These are phyloP conservation scores for Prinsepia uniflora DNA, from an alignment of 306 rosid species.

Conservation along the genomic window DNA sequence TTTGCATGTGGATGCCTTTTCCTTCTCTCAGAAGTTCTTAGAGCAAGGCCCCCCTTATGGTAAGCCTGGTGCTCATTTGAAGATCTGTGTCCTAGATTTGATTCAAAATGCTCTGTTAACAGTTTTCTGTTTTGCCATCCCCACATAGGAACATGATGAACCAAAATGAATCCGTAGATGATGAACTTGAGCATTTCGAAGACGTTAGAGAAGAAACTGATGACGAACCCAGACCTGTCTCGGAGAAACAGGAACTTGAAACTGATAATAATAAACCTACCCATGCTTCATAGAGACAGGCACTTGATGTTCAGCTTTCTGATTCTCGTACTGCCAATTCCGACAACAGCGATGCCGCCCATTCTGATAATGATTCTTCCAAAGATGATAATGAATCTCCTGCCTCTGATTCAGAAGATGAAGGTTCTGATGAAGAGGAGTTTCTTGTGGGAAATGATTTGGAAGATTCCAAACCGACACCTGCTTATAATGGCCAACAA, in stretches of 20 bases:
- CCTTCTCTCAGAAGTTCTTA: slow-evolving; percentile 91
- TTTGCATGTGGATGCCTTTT: slow-evolving; percentile 93
- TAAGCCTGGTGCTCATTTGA: slow-evolving; percentile 28
- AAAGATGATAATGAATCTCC: slow-evolving; percentile 56
- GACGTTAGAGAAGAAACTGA: slow-evolving; percentile 70
- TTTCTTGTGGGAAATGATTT: slow-evolving; percentile 39
- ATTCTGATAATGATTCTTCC: slow-evolving; percentile 50
- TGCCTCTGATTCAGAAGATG: slow-evolving; percentile 54
- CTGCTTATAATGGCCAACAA: slow-evolving; percentile 31
- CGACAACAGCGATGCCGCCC: slow-evolving; percentile 31
- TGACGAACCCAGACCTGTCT: slow-evolving; percentile 34
- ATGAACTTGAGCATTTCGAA: slow-evolving; percentile 87
- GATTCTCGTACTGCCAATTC: too few species aligned
- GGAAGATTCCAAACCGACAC: slow-evolving; percentile 19
- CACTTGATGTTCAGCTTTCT: slow-evolving; percentile 18
- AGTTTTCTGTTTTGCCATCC: slow-evolving; percentile 4
- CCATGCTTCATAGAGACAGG: slow-evolving; percentile 33
- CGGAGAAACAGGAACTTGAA: slow-evolving; percentile 32
- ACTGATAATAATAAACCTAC: slow-evolving; percentile 41
- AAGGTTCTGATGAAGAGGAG: slow-evolving; percentile 63
- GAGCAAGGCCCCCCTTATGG: slow-evolving; percentile 88
- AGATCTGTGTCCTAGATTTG: background rate
- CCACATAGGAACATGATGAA: slow-evolving; percentile 66
- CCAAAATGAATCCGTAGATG: slow-evolving; percentile 74
- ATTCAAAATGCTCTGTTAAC: background rate